Evolutionary conservation across 2,329 filamentous ascomycete genomes (phyloP).

Genomic region (Aspergillus niger): DNA sequence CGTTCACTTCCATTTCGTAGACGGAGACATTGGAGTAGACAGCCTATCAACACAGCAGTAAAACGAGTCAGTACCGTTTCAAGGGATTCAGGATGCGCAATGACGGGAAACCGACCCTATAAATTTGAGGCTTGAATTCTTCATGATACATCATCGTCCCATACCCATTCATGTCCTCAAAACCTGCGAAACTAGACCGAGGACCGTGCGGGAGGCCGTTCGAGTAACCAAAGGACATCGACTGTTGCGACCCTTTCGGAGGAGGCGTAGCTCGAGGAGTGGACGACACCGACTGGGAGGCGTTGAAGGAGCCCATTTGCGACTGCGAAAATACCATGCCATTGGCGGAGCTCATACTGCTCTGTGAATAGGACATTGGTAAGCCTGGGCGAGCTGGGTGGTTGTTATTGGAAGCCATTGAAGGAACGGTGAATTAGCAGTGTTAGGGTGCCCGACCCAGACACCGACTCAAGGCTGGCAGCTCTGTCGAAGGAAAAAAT

Average conservation of each 20-base stretch:
- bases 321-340: slow-evolving; percentile 43
- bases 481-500: neutral
- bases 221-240: slow-evolving; percentile 44
- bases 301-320: slow-evolving; percentile 46
- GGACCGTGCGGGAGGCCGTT: slow-evolving; percentile 38
- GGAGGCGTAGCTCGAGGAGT: slow-evolving; percentile 50
- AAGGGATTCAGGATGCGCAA: neutral
- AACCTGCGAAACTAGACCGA: slow-evolving; percentile 40
- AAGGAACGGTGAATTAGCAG: slow-evolving; percentile 7
- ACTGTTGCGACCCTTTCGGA: slow-evolving; percentile 46
- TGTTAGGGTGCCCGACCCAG: slow-evolving; percentile 9
- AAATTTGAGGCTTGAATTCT: slow-evolving; percentile 50
- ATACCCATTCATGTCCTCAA: slow-evolving; percentile 45
- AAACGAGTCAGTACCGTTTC: slow-evolving; percentile 16
- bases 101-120: slow-evolving; percentile 41
- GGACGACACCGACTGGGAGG: slow-evolving; percentile 47
- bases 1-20: slow-evolving; percentile 98
- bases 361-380: slow-evolving; percentile 44
- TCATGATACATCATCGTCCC: slow-evolving; percentile 41
- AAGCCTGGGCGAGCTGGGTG: slow-evolving; percentile 30
- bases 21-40: slow-evolving; percentile 95
- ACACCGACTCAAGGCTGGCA: slow-evolving; percentile 5
- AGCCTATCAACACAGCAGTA: slow-evolving; percentile 54
- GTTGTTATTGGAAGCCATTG: slow-evolving; percentile 37
- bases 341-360: slow-evolving; percentile 41